Evolutionary conservation across 106 monocot species (phyloP), one percentile per base, ranked within the genome.

Genomic region (Allium fistulosum): DNA sequence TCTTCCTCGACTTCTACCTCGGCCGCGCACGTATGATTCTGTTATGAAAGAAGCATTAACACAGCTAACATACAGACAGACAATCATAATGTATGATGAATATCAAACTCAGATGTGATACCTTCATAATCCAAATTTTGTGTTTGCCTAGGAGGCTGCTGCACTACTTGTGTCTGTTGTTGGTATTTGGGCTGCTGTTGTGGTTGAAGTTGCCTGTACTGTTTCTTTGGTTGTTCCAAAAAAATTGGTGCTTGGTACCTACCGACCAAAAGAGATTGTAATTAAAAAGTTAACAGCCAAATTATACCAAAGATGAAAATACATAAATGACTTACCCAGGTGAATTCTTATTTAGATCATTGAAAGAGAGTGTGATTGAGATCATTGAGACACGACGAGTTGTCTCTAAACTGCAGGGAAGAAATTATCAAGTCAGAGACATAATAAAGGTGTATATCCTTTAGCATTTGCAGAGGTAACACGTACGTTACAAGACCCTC

Each of bases 321-420:
- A 12, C 15, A 55, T 58, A 68, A 77, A 62, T 46, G 11, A 15
- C 46, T 79, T 78, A 97, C 96, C 96, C 96, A 63, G 89, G 87
- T 58, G 87, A 78, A 28, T 79, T 73, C 53, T 72, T 84, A 70
- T 89, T 77, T 11, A 89, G 76, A 51, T 86, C 84, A 56, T 66
- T 77, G 0, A 76, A 52, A 12, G 97, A 97, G n/a, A 97, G 71
- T 63, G 97, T 74, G 59, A 97, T 92, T 71, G 97, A 88, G 17
- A 97, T 92, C 89, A 97, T 90, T 16, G 97, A 97, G 49, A 97
- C 92, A 84, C 90, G 92, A 17, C 97, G 88, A 14, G 92, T 92
- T 66, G 65, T 84, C 72, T 97, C 89, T 79, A 97, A 66, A 49
- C 97, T 97, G 79, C 65, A 87, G 2, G 55, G 12, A 45, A 57